Evolutionary conservation across 495 filamentous ascomycete genomes (phyloP).

Genomic region (Astrocystis sublimbata): DNA sequence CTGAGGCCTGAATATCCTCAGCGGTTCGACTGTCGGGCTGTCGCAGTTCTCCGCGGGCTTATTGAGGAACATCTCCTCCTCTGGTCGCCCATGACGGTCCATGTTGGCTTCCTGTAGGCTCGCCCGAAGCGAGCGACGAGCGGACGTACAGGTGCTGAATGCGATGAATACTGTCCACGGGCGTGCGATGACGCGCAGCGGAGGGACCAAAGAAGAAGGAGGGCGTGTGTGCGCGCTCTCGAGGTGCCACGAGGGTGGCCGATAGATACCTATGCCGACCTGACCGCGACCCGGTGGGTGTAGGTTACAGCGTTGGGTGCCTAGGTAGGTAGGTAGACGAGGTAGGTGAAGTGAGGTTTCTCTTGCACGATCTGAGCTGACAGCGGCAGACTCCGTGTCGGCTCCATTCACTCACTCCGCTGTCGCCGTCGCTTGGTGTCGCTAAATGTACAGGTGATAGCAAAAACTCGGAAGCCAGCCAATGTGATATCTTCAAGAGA

Average conservation of each 20-base stretch:
- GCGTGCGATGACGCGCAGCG: constrained; percentile 9
- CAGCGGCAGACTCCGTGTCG: background rate
- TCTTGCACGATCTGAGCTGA: background rate
- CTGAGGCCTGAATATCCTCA: constrained; percentile 77
- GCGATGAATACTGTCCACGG: background rate
- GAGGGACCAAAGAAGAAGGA: background rate
- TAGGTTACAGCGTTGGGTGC: too few relatives aligned
- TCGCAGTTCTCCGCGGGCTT: constrained; percentile 57
- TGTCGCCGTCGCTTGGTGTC: background rate
- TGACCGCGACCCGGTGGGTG: constrained; percentile 18
- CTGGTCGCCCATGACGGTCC: constrained; percentile 56
- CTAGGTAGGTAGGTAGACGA: background rate
- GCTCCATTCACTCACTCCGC: background rate
- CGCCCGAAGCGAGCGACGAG: constrained; percentile 1
- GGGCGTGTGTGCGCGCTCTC: background rate
- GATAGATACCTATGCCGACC: background rate
- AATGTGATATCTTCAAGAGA: background rate
- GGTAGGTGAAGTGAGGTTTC: background rate
- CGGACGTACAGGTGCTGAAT: background rate
- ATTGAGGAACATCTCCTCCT: constrained; percentile 81
- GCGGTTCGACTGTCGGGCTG: constrained; percentile 76
- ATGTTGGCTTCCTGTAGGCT: constrained; percentile 31
- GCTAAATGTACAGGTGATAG: background rate
- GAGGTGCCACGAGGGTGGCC: background rate
- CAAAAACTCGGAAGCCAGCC: background rate